Percentiles rank a stretch among this genome's conserved stretches.
phyloP scores from a whole-genome alignment of 179 eudicot species.

The Corrigiola litoralis region DNA sequence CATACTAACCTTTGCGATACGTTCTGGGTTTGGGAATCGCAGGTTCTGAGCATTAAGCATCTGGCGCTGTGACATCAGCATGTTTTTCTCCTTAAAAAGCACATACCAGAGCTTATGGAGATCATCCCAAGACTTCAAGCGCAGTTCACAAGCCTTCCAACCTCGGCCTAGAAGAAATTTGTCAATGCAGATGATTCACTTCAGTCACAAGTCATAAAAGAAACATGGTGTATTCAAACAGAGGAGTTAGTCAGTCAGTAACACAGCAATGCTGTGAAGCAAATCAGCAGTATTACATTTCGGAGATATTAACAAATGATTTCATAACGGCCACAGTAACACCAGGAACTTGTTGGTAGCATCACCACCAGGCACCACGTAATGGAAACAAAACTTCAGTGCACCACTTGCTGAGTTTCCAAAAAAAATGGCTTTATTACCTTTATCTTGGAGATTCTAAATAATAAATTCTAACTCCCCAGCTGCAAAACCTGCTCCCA shows the following conservation, averaged over 20 bases:
- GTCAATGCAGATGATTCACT: neutral
- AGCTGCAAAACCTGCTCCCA: too few species aligned
- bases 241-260: neutral
- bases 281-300: too few species aligned
- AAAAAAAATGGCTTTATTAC: too few species aligned
- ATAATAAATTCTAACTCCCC: too few species aligned
- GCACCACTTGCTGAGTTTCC: too few species aligned
- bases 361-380: too few species aligned
- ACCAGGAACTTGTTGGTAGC: too few species aligned
- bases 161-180: constrained; percentile 45
- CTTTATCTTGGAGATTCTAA: too few species aligned
- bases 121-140: constrained; percentile 95
- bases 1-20: constrained; percentile 64
- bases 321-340: too few species aligned
- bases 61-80: constrained; percentile 93
- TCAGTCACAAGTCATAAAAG: neutral
- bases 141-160: constrained; percentile 91
- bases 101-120: constrained; percentile 89
- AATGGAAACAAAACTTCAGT: too few species aligned
- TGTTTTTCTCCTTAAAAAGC: constrained; percentile 85
- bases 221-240: neutral
- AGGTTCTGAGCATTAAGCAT: constrained; percentile 92
- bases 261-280: neutral
- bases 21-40: constrained; percentile 87
- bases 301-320: too few species aligned